Evolutionary conservation across 495 filamentous ascomycete genomes (phyloP).

Genomic region (Annulohypoxylon maeteangense): DNA sequence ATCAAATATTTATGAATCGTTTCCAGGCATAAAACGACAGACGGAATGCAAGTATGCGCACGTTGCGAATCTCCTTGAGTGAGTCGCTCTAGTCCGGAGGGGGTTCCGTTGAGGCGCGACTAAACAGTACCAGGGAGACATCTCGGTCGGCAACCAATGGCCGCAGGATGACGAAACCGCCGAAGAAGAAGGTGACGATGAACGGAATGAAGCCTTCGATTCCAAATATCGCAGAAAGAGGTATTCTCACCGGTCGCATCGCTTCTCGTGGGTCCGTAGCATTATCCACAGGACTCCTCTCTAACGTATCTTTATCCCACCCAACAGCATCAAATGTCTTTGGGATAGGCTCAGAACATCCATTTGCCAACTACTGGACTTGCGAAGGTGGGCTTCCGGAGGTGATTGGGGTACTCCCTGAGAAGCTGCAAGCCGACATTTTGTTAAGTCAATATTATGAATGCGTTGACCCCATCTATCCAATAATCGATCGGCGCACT

Average conservation of each 20-base stretch:
- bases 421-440: conserved; percentile 76
- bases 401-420: conserved; percentile 74
- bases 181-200: conserved; percentile 57
- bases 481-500: conserved; percentile 72
- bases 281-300: conserved; percentile 68
- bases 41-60: conserved; percentile 75
- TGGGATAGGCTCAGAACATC: conserved; percentile 72
- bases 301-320: conserved; percentile 72
- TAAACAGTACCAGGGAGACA: conserved; percentile 55
- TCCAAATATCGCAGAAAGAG: conserved; percentile 60
- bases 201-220: conserved; percentile 49
- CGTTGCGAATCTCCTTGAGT: conserved; percentile 76
- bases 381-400: conserved; percentile 75
- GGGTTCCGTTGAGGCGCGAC: neutral
- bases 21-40: conserved; percentile 69
- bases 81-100: conserved; percentile 39
- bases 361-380: conserved; percentile 82
- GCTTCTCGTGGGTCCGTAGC: conserved; percentile 55
- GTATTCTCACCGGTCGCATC: conserved; percentile 50
- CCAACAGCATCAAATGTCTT: conserved; percentile 74
- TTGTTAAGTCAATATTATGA: conserved; percentile 76
- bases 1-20: neutral
- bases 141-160: conserved; percentile 60
- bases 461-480: conserved; percentile 78
- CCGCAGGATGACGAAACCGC: conserved; percentile 67